Percentiles rank a stretch among this genome's conserved stretches.
Evolutionary conservation across 164 flowering plant species (phyloP).

Genomic region (Akebia trifoliata): DNA sequence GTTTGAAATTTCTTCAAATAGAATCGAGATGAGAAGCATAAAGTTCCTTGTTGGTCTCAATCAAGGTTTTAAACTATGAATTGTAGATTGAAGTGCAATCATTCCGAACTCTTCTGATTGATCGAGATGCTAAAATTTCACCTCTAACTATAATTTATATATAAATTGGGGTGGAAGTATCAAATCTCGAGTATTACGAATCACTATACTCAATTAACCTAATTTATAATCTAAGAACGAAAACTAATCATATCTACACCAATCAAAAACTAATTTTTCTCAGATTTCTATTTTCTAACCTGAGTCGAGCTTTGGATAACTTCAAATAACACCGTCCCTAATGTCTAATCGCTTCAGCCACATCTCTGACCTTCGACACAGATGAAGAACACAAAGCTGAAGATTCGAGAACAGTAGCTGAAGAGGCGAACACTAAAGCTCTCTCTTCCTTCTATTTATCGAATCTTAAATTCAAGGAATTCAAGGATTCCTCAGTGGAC

Average conservation of each 20-base stretch:
- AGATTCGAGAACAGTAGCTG: conserved; percentile 16
- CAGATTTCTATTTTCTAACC: no score
- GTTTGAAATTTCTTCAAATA: no score
- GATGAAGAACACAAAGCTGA: conserved; percentile 16
- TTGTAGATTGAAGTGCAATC: no score
- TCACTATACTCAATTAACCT: background rate
- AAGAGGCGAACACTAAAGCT: conserved; percentile 15
- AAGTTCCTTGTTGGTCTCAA: no score
- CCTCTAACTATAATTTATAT: background rate
- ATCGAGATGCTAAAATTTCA: background rate
- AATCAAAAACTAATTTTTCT: background rate
- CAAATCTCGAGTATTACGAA: no score
- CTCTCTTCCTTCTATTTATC: conserved; percentile 17
- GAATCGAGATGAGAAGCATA: no score
- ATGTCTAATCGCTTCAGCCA: conserved; percentile 11
- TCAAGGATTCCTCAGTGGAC: background rate
- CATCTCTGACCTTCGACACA: conserved; percentile 12
- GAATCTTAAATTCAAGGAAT: conserved; percentile 22
- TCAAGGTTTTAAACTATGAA: no score
- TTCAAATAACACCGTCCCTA: conserved; percentile 21
- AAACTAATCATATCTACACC: background rate
- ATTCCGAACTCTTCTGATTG: background rate
- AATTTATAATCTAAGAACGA: background rate
- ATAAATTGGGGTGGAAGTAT: no score
- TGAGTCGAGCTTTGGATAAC: conserved; percentile 19